Evolutionary conservation across 345 rosid species (phyloP).

Genomic region (Populus deltoides): DNA sequence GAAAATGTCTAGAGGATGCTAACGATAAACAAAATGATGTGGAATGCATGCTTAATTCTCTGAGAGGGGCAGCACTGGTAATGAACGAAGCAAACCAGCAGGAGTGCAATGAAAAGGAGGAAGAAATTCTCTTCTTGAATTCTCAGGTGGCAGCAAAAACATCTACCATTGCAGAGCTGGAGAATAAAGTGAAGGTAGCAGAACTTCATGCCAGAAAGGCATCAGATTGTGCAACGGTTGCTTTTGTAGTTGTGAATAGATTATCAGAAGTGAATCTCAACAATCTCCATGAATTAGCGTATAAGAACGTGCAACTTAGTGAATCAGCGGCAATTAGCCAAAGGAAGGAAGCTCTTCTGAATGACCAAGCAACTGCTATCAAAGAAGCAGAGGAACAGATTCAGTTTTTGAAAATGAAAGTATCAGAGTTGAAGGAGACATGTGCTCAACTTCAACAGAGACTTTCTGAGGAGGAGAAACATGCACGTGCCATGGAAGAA

Average conservation of each 20-base stretch:
- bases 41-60: slow-evolving; percentile 78
- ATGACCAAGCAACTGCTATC: slow-evolving; percentile 33
- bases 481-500: slow-evolving; percentile 43
- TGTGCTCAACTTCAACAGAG: slow-evolving; percentile 42
- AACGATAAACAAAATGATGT: slow-evolving; percentile 57
- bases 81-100: slow-evolving; percentile 85
- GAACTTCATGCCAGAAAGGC: slow-evolving; percentile 42
- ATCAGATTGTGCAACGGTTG: slow-evolving; percentile 71
- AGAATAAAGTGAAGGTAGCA: slow-evolving; percentile 53
- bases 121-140: slow-evolving; percentile 47
- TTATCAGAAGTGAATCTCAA: slow-evolving; percentile 49
- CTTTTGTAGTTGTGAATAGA: slow-evolving; percentile 68
- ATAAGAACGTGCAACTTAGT: slow-evolving; percentile 45
- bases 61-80: slow-evolving; percentile 77
- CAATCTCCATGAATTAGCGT: slow-evolving; percentile 42
- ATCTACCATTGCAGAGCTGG: slow-evolving; percentile 45
- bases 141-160: slow-evolving; percentile 52
- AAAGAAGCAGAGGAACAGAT: slow-evolving; percentile 43
- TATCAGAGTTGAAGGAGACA: slow-evolving; percentile 41
- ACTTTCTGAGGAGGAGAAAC: slow-evolving; percentile 50
- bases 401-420: slow-evolving; percentile 42
- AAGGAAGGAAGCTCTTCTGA: slow-evolving; percentile 44
- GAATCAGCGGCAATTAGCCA: slow-evolving; percentile 37
- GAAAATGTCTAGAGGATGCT: slow-evolving; percentile 83
- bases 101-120: slow-evolving; percentile 74